Conservation (phyloP, 371 early-diverging fungal species). For the Mucor circinelloides region DNA sequence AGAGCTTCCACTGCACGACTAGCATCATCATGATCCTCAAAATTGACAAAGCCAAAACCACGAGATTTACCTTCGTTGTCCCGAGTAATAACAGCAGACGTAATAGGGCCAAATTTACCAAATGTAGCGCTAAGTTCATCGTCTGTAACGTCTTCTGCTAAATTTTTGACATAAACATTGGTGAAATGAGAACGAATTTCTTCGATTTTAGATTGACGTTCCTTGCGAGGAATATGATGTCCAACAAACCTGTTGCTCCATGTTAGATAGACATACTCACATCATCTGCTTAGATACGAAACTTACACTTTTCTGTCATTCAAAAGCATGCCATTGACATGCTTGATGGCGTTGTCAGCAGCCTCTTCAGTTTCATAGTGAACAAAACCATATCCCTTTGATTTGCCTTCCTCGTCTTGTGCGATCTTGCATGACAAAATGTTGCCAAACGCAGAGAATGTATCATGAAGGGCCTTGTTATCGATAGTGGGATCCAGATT, state of each 20-base stretch:
- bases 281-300: background rate
- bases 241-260: slow-evolving; percentile 60
- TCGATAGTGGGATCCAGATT: slow-evolving; percentile 96
- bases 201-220: slow-evolving; percentile 81
- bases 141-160: slow-evolving; percentile 73
- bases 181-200: slow-evolving; percentile 79
- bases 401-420: slow-evolving; percentile 70
- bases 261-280: background rate
- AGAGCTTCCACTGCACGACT: slow-evolving; percentile 80
- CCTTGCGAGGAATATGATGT: slow-evolving; percentile 80
- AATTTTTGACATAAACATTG: slow-evolving; percentile 94
- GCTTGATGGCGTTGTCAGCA: slow-evolving; percentile 87
- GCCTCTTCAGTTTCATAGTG: slow-evolving; percentile 90
- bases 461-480: slow-evolving; percentile 95
- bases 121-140: slow-evolving; percentile 77
- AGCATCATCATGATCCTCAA: slow-evolving; percentile 81
- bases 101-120: slow-evolving; percentile 72
- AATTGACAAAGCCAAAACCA: slow-evolving; percentile 94
- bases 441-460: slow-evolving; percentile 92
- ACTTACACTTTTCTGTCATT: slow-evolving; percentile 82
- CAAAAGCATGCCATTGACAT: slow-evolving; percentile 92
- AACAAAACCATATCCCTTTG: slow-evolving; percentile 96
- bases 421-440: slow-evolving; percentile 96
- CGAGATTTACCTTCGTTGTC: slow-evolving; percentile 75
- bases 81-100: slow-evolving; percentile 65